Base-by-base conservation (phyloP, 164 flowering plant species). In the Buxus sempervirens region DNA sequence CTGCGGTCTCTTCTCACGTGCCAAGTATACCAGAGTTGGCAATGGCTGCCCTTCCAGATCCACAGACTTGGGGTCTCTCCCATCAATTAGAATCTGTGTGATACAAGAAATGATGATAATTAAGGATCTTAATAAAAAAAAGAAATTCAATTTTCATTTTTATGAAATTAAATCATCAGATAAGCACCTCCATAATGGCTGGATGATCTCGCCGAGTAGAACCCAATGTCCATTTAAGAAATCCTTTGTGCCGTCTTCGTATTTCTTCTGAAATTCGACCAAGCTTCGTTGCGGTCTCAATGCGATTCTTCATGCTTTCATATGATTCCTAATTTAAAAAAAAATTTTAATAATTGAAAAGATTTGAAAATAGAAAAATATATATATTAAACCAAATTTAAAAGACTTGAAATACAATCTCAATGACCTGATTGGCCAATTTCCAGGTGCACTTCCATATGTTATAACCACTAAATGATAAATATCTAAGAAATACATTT, bases 121-220 rank as follows among this genome's bases (percentile, higher is more conserved):
- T 12, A 23, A 22, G 23, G 26, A 23, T 12, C 27, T 25, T 14
- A 0, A 22, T 14, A 7, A 48, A 5, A 23, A 57, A 57, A 58
- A 26, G 25, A 28, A 5, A 26, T 0, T 1, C 20, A 4, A 25
- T 1, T 16, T 0, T 58, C 26, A 25, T 19, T 25, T 58, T 25
- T 58, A 26, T 58, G 62, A 58, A 28, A 15, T 16, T 24, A 25
- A 25, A 58, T 13, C n/a, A 19, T 28, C 19, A 36, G 13, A 26
- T 45, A 20, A 13, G 28, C 68, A 84, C 90, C 65, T 83, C 83
- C 67, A 86, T 75, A 32, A 83, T 79, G 68, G 90, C 70, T 54
- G 76, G 85, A 67, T 86, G 88, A 69, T 86, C 83, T 19, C 63
- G 70, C 15, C 57, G 63, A 49, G 85, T 77, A 19, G 72, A 62